These are phyloP conservation scores for Candida insectorum DNA, from an alignment of 805 yeast species.

Conservation along the genomic window DNA sequence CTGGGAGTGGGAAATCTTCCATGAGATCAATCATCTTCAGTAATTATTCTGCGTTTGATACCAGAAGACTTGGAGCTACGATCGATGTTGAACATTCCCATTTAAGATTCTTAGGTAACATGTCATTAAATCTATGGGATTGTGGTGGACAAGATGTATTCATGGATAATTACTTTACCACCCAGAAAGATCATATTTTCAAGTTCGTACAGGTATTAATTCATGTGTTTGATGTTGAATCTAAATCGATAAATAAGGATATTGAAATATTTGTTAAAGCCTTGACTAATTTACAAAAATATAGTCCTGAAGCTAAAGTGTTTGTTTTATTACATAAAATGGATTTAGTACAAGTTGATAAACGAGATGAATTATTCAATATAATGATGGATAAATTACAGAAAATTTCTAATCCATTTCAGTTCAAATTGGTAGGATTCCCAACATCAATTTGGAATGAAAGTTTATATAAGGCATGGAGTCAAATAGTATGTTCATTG, in stretches of 20 bases:
- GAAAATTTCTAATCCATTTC: constrained; percentile 63
- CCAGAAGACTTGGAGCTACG: constrained; percentile 92
- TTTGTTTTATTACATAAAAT: constrained; percentile 91
- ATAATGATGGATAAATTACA: constrained; percentile 82
- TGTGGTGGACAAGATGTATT: constrained; percentile 98
- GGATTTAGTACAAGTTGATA: constrained; percentile 89
- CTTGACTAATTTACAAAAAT: constrained; percentile 73
- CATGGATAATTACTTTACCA: constrained; percentile 88
- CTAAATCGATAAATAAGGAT: constrained; percentile 87
- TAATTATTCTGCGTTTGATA: constrained; percentile 94
- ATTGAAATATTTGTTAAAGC: constrained; percentile 88
- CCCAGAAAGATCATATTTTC: constrained; percentile 88
- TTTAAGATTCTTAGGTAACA: constrained; percentile 84
- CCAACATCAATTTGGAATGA: constrained; percentile 99
- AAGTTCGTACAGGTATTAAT: constrained; percentile 94
- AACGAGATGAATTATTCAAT: constrained; percentile 76
- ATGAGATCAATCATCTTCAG: constrained; percentile 96
- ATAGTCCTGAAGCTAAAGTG: constrained; percentile 86
- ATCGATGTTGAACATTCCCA: constrained; percentile 98
- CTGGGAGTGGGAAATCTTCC: constrained; percentile 96
- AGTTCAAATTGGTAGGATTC: constrained; percentile 73
- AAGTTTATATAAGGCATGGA: constrained; percentile 94
- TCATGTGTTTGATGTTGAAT: constrained; percentile 94
- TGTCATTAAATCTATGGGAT: constrained; percentile 96
- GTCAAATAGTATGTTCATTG: constrained; percentile 88